Conservation (phyloP, 164 flowering plant genomes). For the Vitis labrusca region DNA sequence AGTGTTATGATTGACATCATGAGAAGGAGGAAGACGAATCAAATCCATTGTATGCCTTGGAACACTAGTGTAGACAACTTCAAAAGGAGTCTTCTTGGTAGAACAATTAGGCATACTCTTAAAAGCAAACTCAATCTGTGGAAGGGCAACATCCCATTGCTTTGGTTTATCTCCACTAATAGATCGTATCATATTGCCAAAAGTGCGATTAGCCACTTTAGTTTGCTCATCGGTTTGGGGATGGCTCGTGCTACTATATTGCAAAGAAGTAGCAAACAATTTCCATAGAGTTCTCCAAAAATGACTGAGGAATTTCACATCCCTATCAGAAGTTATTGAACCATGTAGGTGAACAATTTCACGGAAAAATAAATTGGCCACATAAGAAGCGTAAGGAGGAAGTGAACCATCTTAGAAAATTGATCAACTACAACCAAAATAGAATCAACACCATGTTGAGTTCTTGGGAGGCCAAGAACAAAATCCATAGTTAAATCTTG, state of each 20-base stretch:
- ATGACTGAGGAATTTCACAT: no score
- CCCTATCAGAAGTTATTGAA: no score
- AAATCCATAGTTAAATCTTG: constrained; percentile 6
- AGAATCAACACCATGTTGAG: neutral
- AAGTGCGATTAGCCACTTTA: neutral
- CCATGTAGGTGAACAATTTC: no score
- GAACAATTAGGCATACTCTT: neutral
- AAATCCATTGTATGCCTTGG: neutral
- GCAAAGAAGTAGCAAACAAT: neutral
- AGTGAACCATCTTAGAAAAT: constrained; percentile 1
- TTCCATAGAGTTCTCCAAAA: neutral
- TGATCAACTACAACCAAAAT: constrained; percentile 5
- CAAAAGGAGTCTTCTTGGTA: no score
- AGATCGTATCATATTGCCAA: neutral
- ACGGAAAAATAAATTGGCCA: neutral
- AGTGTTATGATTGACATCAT: neutral
- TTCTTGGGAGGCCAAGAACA: neutral
- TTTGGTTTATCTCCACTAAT: constrained; percentile 10
- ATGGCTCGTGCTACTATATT: neutral
- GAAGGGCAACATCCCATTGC: neutral
- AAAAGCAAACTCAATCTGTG: constrained; percentile 1
- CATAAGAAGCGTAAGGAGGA: neutral
- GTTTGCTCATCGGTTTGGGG: neutral
- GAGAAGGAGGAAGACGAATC: neutral
- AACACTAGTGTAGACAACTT: neutral